These are phyloP conservation scores for Aspergillus quadricinctus DNA, from an alignment of 2,329 filamentous ascomycete genomes.

Conservation along the genomic window DNA sequence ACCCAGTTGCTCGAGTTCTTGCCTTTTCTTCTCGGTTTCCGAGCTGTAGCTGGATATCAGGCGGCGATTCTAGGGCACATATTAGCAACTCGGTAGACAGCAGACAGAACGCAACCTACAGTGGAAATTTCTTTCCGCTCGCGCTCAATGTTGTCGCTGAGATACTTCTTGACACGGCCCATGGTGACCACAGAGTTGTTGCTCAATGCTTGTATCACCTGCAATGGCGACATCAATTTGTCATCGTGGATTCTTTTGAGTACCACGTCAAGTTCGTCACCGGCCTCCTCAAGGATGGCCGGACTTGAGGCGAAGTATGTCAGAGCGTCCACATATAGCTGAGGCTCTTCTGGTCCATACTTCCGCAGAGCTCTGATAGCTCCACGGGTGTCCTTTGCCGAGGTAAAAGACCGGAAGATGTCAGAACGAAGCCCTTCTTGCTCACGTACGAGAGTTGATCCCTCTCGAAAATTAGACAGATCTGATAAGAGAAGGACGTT, in stretches of 20 bases:
- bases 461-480: conserved; percentile 82
- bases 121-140: conserved; percentile 79
- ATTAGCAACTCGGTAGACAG: conserved; percentile 11
- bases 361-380: conserved; percentile 86
- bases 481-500: conserved; percentile 92
- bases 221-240: conserved; percentile 88
- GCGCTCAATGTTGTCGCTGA: conserved; percentile 80
- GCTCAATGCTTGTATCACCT: conserved; percentile 89
- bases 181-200: conserved; percentile 83
- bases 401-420: conserved; percentile 94
- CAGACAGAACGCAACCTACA: conserved; percentile 25
- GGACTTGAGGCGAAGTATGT: conserved; percentile 89
- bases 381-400: conserved; percentile 83
- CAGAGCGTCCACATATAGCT: conserved; percentile 86
- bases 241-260: conserved; percentile 84
- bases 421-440: conserved; percentile 88
- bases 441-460: conserved; percentile 88
- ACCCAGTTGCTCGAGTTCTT: conserved; percentile 72
- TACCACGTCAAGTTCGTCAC: conserved; percentile 75
- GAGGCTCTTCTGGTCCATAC: conserved; percentile 86
- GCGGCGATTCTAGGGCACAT: conserved; percentile 60
- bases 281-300: conserved; percentile 76
- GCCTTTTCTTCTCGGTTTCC: conserved; percentile 75
- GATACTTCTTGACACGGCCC: conserved; percentile 93
- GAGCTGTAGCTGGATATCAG: conserved; percentile 77